Evolutionary conservation across 2,329 filamentous ascomycete genomes (phyloP), one percentile per base, ranked within the genome.

Genomic region (Penicillium sp.): DNA sequence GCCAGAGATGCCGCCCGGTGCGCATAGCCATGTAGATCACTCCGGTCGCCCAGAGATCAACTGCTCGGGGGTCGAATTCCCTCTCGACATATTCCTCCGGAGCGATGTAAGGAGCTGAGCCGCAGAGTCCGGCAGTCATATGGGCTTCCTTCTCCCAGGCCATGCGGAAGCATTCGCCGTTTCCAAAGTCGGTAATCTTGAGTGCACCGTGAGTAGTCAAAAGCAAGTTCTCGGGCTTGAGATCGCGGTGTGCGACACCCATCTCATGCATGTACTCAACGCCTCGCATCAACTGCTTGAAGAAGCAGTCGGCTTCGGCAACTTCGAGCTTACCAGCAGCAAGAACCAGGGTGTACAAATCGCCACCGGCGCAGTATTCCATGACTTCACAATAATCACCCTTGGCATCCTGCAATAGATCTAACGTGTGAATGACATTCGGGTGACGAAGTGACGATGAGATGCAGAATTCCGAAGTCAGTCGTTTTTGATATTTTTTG

Each of bases 1-100:
- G 88, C 94, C 94, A 99, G 8, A 99, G 80, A 74, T 99, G 94
- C 49, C 94, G 84, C 6, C 94, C 94, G 2, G 93, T 97, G 55
- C 94, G 84, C 94, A 99, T 99, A 13, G 94, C 94, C 94, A 99
- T 99, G 78, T 99, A 99, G 56, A 99, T 99, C 47, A 99, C 94
- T 70, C 94, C 94, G 57, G 91, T 96, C 23, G 94, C 94, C 94
- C 94, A 99, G 13, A 97, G 88, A 68, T 99, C 94, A 45, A 99
- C 93, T n/a, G 94, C 93, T 54, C 94, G 84, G 29, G 94, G 94
- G 69, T 99, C 94, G 62, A 99, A 99, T 71, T 99, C 94, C 71
- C 88, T 91, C 70, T 96, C 92, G 2, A 87, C 84, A 67, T 99
- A 99, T 73, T 99, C 94, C 72, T 99, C 94, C 0, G 94, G 94